Evolutionary conservation across 768 basidiomycete genomes (phyloP).

Genomic region (Floccularia luteovirens): DNA sequence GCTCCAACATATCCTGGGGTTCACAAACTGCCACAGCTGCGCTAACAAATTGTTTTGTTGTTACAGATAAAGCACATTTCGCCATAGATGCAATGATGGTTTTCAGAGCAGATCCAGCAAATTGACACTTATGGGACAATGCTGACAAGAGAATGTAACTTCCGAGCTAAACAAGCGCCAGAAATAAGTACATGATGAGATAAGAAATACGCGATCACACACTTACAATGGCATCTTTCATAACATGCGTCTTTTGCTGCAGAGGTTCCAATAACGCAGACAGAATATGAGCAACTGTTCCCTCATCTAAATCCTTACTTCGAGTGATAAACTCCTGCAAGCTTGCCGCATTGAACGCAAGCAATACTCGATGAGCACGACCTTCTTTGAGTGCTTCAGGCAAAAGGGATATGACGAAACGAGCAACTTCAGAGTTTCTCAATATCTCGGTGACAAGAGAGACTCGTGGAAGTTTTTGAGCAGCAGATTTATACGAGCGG

Average conservation of each 20-base stretch:
- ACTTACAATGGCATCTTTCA: conserved; percentile 52
- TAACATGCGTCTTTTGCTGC: conserved; percentile 22
- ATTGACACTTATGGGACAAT: conserved; percentile 56
- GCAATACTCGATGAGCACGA: conserved; percentile 56
- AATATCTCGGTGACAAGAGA: conserved; percentile 76
- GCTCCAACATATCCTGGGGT: conserved; percentile 48
- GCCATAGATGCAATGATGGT: conserved; percentile 50
- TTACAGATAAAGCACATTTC: conserved; percentile 37
- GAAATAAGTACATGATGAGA: not conserved
- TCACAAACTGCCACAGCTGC: conserved; percentile 60
- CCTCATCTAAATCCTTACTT: conserved; percentile 52
- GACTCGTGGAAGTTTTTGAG: conserved; percentile 64
- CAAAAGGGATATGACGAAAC: conserved; percentile 62
- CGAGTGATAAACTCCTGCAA: conserved; percentile 74
- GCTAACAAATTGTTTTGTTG: conserved; percentile 53
- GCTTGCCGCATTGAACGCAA: conserved; percentile 77
- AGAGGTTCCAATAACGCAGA: conserved; percentile 59
- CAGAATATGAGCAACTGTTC: conserved; percentile 54
- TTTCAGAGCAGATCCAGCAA: conserved; percentile 53
- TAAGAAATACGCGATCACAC: not conserved
- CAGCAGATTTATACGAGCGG: conserved; percentile 67
- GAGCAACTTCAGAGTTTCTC: conserved; percentile 60
- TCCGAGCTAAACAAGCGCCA: conserved; percentile 44
- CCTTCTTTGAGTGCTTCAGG: conserved; percentile 47
- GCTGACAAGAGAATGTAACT: conserved; percentile 67